Evolutionary conservation across 2,329 filamentous ascomycete species (phyloP).

Genomic region (Hymenoscyphus repandus): DNA sequence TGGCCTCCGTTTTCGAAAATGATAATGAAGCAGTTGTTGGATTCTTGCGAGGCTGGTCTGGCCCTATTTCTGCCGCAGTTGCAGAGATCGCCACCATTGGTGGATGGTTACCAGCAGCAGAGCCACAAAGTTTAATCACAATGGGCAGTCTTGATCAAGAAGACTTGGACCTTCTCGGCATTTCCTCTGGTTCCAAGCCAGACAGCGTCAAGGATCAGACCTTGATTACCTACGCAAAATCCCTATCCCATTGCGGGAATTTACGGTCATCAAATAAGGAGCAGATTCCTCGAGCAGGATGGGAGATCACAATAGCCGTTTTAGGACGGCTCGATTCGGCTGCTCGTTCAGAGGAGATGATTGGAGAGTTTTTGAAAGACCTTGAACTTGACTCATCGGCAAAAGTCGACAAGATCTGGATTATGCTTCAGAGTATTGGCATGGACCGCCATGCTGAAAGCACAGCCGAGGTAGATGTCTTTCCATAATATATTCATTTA

Average conservation of each 20-base stretch:
- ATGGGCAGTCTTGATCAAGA: conserved; percentile 69
- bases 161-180: conserved; percentile 76
- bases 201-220: conserved; percentile 74
- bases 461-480: conserved; percentile 67
- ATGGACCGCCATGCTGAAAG: conserved; percentile 74
- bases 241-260: conserved; percentile 50
- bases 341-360: conserved; percentile 64
- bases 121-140: conserved; percentile 46
- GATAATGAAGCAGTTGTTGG: conserved; percentile 72
- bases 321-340: conserved; percentile 75
- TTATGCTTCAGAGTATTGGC: conserved; percentile 70
- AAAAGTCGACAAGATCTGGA: conserved; percentile 77
- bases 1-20: conserved; percentile 78
- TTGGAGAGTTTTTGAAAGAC: conserved; percentile 65
- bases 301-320: conserved; percentile 83
- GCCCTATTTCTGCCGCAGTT: conserved; percentile 70
- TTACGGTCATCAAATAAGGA: conserved; percentile 17
- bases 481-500: background rate
- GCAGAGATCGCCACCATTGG: conserved; percentile 80
- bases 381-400: conserved; percentile 66
- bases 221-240: conserved; percentile 68
- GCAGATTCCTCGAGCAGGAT: conserved; percentile 59
- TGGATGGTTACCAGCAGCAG: conserved; percentile 68
- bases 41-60: conserved; percentile 73
- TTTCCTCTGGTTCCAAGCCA: conserved; percentile 53